Conservation (phyloP, 371 early-diverging fungal genomes). For the Actinomortierella ambigua region DNA sequence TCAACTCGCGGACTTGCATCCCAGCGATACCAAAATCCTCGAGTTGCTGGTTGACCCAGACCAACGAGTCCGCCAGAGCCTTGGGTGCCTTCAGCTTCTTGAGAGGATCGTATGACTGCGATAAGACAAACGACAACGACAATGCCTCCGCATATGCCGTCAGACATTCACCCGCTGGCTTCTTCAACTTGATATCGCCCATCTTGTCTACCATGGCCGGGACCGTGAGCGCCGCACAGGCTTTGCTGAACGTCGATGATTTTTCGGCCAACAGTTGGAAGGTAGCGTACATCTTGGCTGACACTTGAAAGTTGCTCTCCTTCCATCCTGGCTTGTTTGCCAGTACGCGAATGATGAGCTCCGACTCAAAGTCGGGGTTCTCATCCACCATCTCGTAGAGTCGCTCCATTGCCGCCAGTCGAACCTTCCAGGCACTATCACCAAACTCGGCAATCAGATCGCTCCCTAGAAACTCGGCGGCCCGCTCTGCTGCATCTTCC, state of each 20-base stretch:
- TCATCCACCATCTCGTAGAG: constrained; percentile 66
- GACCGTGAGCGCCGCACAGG: constrained; percentile 76
- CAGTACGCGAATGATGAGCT: constrained; percentile 81
- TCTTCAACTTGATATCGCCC: constrained; percentile 93
- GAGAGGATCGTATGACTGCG: constrained; percentile 77
- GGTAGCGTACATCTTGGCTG: constrained; percentile 52
- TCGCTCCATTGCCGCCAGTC: constrained; percentile 86
- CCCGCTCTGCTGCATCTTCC: constrained; percentile 69
- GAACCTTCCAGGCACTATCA: constrained; percentile 85
- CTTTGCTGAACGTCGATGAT: constrained; percentile 68
- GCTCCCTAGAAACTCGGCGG: constrained; percentile 68
- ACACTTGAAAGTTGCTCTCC: constrained; percentile 94
- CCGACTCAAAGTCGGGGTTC: constrained; percentile 70
- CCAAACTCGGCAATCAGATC: constrained; percentile 63
- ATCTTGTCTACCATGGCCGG: constrained; percentile 87
- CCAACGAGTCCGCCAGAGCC: constrained; percentile 80
- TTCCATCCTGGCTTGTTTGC: constrained; percentile 92
- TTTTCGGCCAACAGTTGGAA: constrained; percentile 71
- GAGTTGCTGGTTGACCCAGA: constrained; percentile 81
- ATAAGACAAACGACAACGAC: constrained; percentile 81
- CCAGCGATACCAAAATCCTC: constrained; percentile 90
- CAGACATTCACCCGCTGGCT: constrained; percentile 80
- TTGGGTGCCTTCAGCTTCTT: constrained; percentile 90
- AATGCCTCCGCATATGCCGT: constrained; percentile 73
- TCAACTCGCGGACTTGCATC: constrained; percentile 74